phyloP scores from a whole-genome alignment of 257 asterid species.

The Solanum peruvianum region DNA sequence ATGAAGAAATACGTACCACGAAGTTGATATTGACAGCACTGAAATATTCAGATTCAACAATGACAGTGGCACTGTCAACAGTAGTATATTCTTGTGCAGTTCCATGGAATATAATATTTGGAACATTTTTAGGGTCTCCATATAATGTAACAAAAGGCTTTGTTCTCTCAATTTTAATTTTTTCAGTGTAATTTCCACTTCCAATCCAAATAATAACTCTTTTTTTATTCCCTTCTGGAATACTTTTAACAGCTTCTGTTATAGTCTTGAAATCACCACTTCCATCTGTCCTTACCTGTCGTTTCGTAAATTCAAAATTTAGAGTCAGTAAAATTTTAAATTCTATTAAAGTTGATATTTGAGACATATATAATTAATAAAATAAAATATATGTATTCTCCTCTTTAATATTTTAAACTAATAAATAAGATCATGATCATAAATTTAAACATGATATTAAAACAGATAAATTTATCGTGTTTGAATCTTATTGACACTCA shows the following conservation, averaged over 20 bases:
- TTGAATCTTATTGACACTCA: not conserved
- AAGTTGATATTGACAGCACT: slow-evolving; percentile 43
- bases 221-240: slow-evolving; percentile 33
- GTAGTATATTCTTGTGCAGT: slow-evolving; percentile 51
- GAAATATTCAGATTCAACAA: slow-evolving; percentile 44
- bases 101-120: slow-evolving; percentile 27
- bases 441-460: too few relatives aligned
- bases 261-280: slow-evolving; percentile 56
- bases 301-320: not conserved
- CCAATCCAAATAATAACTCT: slow-evolving; percentile 48
- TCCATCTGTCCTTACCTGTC: slow-evolving; percentile 23
- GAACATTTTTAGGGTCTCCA: slow-evolving; percentile 44
- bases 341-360: not conserved
- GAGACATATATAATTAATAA: not conserved
- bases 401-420: not conserved
- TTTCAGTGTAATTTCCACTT: slow-evolving; percentile 63
- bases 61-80: slow-evolving; percentile 48
- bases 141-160: slow-evolving; percentile 46
- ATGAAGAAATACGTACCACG: slow-evolving; percentile 29
- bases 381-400: not conserved
- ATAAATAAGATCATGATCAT: not conserved
- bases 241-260: slow-evolving; percentile 37
- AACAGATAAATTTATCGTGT: too few relatives aligned
- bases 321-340: not conserved
- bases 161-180: slow-evolving; percentile 14